Conservation (phyloP, 139 green algal genomes). For the Auxenochlorella pyrenoidosa region DNA sequence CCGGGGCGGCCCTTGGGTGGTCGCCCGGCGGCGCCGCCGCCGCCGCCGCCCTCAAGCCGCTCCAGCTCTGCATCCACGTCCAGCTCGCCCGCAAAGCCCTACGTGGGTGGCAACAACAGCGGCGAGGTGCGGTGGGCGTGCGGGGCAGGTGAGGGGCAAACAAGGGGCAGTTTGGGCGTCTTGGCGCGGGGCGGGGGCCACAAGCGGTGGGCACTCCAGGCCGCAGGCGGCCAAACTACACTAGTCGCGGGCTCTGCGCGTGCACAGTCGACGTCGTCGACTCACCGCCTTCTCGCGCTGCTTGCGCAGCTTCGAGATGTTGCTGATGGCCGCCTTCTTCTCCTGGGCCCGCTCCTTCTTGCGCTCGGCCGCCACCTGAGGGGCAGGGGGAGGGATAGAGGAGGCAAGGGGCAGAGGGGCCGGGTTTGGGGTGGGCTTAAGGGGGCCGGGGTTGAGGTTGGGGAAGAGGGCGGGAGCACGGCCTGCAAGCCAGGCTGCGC, state of each 20-base stretch:
- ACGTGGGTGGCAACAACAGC: background rate
- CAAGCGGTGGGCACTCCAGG: too few species aligned
- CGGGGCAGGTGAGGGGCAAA: too few species aligned
- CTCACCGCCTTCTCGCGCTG: constrained; percentile 52
- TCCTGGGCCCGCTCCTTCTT: constrained; percentile 81
- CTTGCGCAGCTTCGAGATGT: constrained; percentile 88
- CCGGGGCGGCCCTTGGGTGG: background rate
- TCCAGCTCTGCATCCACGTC: constrained; percentile 79
- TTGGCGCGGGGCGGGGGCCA: too few species aligned
- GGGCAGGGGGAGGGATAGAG: background rate
- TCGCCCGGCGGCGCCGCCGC: background rate
- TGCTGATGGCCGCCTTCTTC: constrained; percentile 88
- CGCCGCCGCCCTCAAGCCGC: constrained; percentile 19
- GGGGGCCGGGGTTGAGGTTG: too few species aligned
- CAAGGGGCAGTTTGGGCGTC: too few species aligned
- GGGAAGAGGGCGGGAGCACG: too few species aligned
- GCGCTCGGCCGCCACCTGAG: constrained; percentile 85
- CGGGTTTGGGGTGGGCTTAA: too few species aligned
- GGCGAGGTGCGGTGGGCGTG: background rate
- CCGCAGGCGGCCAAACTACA: too few species aligned
- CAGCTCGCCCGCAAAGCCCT: constrained; percentile 74
- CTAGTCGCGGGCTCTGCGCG: too few species aligned
- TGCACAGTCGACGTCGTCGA: too few species aligned
- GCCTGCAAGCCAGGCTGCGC: too few species aligned
- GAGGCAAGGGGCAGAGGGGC: too few species aligned